Conservation (phyloP, 2,329 filamentous ascomycete genomes). For the Mariannaea elegans region DNA sequence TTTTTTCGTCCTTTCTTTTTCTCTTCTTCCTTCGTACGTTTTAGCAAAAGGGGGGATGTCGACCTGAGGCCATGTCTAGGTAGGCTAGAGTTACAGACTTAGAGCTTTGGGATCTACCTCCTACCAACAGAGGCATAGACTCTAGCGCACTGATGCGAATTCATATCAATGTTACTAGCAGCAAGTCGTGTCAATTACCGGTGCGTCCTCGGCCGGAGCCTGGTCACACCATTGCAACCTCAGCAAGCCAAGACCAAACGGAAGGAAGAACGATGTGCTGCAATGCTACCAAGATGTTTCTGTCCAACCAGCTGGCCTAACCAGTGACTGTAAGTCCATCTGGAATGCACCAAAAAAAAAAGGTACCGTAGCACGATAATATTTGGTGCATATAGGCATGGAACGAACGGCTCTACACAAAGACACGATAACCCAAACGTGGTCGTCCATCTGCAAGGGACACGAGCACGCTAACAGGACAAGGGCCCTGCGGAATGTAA, state of each 20-base stretch:
- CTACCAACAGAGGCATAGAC: neutral
- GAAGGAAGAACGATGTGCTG: neutral
- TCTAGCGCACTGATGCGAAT: neutral
- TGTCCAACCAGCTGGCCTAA: neutral
- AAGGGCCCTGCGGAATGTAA: constrained; percentile 8
- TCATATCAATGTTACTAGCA: too few relatives aligned
- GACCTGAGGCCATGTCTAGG: neutral
- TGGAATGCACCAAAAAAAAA: neutral
- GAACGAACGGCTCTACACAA: constrained; percentile 15
- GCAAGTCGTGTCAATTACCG: neutral
- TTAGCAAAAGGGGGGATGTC: too few relatives aligned
- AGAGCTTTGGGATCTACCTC: neutral
- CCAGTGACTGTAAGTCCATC: neutral
- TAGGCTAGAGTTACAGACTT: neutral
- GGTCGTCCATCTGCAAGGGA: constrained; percentile 14
- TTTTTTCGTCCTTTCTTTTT: too few relatives aligned
- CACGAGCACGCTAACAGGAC: neutral
- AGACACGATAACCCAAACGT: constrained; percentile 12
- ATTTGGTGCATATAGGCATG: neutral
- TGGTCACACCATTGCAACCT: constrained; percentile 2
- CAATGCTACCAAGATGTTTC: constrained; percentile 6
- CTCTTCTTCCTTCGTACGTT: too few relatives aligned
- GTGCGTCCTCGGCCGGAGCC: neutral
- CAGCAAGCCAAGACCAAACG: neutral
- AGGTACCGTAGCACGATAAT: neutral